Evolutionary conservation across 2,329 filamentous ascomycete species (phyloP), one percentile per base, ranked within the genome.

Genomic region (Apiospora phragmitis): DNA sequence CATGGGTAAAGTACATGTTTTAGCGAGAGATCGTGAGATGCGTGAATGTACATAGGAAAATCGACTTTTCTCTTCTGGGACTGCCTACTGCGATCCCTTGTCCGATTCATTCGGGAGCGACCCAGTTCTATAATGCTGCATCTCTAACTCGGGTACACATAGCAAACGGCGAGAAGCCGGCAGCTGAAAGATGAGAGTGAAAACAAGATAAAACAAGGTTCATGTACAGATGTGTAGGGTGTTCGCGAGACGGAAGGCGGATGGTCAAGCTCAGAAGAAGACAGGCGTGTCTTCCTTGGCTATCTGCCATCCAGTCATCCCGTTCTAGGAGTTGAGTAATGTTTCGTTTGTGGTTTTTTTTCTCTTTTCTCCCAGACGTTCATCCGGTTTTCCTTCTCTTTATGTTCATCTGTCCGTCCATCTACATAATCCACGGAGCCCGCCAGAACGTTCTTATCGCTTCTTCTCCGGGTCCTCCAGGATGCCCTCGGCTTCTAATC

Each of bases 401-500:
- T 62, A 24, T 38, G 55, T 38, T n/a, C 35, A 14, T 29, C 35
- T n/a, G 55, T 47, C 49, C 24, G 29, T 67, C 47, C 24, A 8
- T 21, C 35, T 26, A 59, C 41, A 45, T 41, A 11, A 45, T 67
- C 62, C 62, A 43, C n/a, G 21, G 29, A 29, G 14, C 18, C 24
- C 29, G 41, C 6, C 38, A 26, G 29, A 21, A 26, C 12, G 7
- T 67, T 32, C 65, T 32, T 71, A 70, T 71, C 70, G 74, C 81
- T 88, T 88, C 85, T 89, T 88, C 81, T 90, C 87, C 71, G 88
- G 92, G 79, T 98, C 95, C 79, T 93, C 90, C 79, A 98, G 85
- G 80, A 98, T 95, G 72, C 96, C 96, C 87, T 99, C 96, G 72
- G 91, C 93, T 86, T 99, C 96, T 88, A 99, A 91, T 86, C 96